A percentile compares a stretch with the other conserved stretches of the same genome.
Conservation (phyloP, 208 protist genomes). For the Leishmania major region DNA sequence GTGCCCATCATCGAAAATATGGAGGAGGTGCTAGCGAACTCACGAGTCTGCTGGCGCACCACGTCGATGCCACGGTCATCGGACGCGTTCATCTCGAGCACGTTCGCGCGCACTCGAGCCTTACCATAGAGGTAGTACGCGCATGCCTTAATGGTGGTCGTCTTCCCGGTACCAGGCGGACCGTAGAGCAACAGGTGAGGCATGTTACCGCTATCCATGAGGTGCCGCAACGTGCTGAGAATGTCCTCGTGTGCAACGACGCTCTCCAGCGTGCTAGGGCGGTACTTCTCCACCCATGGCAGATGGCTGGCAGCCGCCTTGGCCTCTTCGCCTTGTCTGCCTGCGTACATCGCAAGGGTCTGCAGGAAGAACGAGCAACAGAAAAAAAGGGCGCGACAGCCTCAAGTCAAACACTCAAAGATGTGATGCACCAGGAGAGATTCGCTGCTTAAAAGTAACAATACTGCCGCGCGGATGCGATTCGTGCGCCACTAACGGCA, state of each 20-base stretch:
- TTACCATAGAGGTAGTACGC: constrained; percentile 95
- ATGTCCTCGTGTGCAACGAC: constrained; percentile 95
- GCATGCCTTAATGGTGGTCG: constrained; percentile 88
- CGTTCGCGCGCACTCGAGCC: constrained; percentile 82
- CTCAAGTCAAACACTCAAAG: neutral
- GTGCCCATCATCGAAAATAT: constrained; percentile 86
- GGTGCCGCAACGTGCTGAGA: constrained; percentile 83
- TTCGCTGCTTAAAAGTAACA: neutral
- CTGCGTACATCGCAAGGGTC: constrained; percentile 10
- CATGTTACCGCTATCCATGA: constrained; percentile 94
- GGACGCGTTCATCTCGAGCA: constrained; percentile 98
- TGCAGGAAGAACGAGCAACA: neutral
- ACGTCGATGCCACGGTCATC: constrained; percentile 99
- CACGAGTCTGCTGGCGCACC: constrained; percentile 97
- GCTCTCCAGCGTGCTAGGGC: constrained; percentile 86
- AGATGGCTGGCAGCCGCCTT: constrained; percentile 34
- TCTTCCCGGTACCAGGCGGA: constrained; percentile 94
- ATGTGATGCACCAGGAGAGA: neutral
- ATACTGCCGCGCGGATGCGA: neutral
- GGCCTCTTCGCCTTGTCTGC: constrained; percentile 17
- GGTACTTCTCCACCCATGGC: constrained; percentile 97
- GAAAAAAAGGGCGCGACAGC: too few species aligned
- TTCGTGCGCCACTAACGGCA: neutral
- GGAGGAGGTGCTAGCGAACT: constrained; percentile 97
- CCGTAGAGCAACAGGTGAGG: constrained; percentile 99